Base-by-base conservation (phyloP, 2,329 filamentous ascomycete species). In the Colletotrichum eleusines region DNA sequence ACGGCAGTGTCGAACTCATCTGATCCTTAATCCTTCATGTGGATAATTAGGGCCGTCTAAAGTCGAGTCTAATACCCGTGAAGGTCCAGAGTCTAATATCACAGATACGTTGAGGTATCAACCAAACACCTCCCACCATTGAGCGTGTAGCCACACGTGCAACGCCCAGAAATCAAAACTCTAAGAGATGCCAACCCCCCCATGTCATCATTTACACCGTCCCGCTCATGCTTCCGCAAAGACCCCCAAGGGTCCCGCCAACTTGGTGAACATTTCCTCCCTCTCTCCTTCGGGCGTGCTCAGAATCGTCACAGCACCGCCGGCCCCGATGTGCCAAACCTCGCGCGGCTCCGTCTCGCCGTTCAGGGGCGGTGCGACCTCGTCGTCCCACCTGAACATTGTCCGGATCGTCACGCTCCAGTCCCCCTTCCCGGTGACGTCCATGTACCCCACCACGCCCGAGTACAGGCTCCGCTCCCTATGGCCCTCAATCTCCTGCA, bases 401-500 rank as follows among this genome's bases (percentile, higher is more conserved):
- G 91, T 95, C 31, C 95, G 87, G 72, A 98, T 98, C 1, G 94
- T 91, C 23, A 98, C 96, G 74, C 92, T 96, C 86, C 95, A 98
- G 80, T 97, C 95, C 0, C 94, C 94, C 8, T 89, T 89, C 0
- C 95, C 95, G 0, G 92, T 90, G 8, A 94, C 91, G 76, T 97
- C 95, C 79, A 97, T 88, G 80, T 97, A 98, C 0, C 95, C 95
- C 60, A 98, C 87, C 1, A 97, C 92, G 26, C 96, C 94, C 8
- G 94, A 94, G 81, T 98, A 98, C 61, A 98, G 81, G 40, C 94
- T 91, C 62, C 95, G 85, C 75, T 90, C 87, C 68, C 83, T 81
- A 5, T 84, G 78, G 23, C 81, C 81, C 80, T 97, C 95, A 51
- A 97, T 86, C 4, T 85, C 82, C 70, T 87, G 85, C 26, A 98